Evolutionary conservation across 371 early-diverging fungal species (phyloP).

Genomic region (Mucor saturninus): DNA sequence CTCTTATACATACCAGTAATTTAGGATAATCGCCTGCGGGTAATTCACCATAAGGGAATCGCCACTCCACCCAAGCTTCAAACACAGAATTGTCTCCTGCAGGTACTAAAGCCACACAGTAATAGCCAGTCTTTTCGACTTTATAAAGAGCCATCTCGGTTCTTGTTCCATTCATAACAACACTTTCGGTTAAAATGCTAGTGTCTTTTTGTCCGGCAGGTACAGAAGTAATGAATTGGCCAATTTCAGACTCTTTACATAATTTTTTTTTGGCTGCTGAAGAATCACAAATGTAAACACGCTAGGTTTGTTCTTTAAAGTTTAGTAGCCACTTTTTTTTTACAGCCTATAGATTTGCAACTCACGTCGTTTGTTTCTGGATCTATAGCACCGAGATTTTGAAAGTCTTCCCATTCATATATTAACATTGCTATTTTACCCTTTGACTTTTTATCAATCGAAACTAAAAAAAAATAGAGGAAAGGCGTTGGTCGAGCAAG

Average conservation of each 20-base stretch:
- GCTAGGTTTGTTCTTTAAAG: constrained; percentile 22
- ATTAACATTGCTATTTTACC: constrained; percentile 56
- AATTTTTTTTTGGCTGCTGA: constrained; percentile 45
- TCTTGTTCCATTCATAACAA: constrained; percentile 32
- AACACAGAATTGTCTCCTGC: constrained; percentile 41
- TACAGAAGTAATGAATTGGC: constrained; percentile 47
- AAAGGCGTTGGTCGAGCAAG: too few relatives aligned
- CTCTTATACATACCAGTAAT: constrained; percentile 59
- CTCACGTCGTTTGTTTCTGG: constrained; percentile 36
- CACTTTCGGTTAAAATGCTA: constrained; percentile 43
- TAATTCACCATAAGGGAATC: constrained; percentile 82
- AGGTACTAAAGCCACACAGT: constrained; percentile 64
- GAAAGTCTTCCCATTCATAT: constrained; percentile 62
- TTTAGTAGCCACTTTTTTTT: not conserved
- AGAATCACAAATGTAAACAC: constrained; percentile 56
- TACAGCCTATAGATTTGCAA: not conserved
- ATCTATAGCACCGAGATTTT: constrained; percentile 48
- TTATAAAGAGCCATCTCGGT: constrained; percentile 52
- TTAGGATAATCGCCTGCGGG: constrained; percentile 90
- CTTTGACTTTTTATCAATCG: constrained; percentile 42
- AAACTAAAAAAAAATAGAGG: constrained; percentile 38
- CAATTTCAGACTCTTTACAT: constrained; percentile 49
- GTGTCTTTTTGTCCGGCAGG: constrained; percentile 31
- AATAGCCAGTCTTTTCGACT: constrained; percentile 72
- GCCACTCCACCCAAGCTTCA: constrained; percentile 70